Conservation (phyloP, 257 asterid genomes). For the Fraxinus excelsior region DNA sequence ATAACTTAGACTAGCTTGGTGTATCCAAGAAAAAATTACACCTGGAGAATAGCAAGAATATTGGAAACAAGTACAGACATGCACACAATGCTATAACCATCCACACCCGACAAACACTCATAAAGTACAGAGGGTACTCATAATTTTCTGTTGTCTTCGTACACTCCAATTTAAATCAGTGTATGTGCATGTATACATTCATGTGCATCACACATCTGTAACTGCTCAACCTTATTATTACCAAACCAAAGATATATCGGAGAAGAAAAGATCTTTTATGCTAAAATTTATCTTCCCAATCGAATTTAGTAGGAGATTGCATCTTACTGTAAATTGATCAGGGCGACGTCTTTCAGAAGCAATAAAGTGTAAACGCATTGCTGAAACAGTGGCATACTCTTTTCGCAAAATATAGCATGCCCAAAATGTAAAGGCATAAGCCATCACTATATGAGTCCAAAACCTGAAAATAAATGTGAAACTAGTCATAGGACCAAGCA, state of each 20-base stretch:
- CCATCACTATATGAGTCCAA: slow-evolving; percentile 93
- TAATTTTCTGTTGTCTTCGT: neutral
- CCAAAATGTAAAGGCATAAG: slow-evolving; percentile 93
- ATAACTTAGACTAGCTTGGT: neutral
- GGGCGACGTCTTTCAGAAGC: slow-evolving; percentile 90
- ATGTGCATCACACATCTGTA: neutral
- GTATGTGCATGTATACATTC: neutral
- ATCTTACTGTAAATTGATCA: slow-evolving; percentile 86
- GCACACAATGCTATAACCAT: neutral
- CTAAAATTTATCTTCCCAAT: neutral
- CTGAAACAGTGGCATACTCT: slow-evolving; percentile 67
- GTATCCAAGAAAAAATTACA: neutral
- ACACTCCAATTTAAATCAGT: neutral
- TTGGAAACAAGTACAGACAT: neutral
- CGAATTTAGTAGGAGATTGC: slow-evolving; percentile 16
- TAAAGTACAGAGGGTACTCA: neutral
- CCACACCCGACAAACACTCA: neutral
- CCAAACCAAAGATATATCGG: neutral
- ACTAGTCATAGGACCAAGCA: too few species aligned
- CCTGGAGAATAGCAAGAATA: neutral
- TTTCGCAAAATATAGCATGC: slow-evolving; percentile 69
- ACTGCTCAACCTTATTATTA: neutral
- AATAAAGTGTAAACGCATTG: slow-evolving; percentile 86
- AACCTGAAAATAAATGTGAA: slow-evolving; percentile 49
- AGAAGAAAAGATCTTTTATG: neutral